Evolutionary conservation across 75 land plant genomes (phyloP), one percentile per base, ranked within the genome.

Genomic region (Gnetum montanum): DNA sequence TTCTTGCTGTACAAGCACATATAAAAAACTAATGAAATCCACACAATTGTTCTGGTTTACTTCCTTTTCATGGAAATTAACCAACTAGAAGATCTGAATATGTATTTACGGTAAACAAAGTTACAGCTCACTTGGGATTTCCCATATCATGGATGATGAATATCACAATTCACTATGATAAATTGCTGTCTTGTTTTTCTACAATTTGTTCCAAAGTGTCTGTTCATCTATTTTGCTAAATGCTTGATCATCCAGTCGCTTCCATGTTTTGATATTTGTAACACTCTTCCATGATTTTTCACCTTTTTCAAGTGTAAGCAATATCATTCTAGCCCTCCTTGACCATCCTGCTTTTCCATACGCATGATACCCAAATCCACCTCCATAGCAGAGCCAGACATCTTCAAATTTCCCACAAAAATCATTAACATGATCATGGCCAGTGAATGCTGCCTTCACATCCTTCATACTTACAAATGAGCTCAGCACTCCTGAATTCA

Each of bases 361-460:
- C 6, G 70, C 89, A 60, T 85, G 89, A 41, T 85, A 85, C 15
- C 89, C 89, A 62, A 66, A 65, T 1, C 82, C 89, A 44, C 89
- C 89, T 7, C 86, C 89, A 64, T 85, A 85, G 27, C 89, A 85
- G 40, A 85, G 74, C 74, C 77, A 73, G 56, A 84, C 70, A 15
- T 71, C 69, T 2, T 71, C 19, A 2, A 80, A 37, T 22, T 78
- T 53, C 27, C 89, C 89, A 64, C 89, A 85, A 63, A 82, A 85
- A 57, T 85, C 89, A 69, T 85, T 85, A 0, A 27, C 60, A 54
- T 85, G 89, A 59, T 85, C 89, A 49, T 85, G 89, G n/a, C 89
- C 89, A 1, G 68, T 44, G 59, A 85, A 78, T 1, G 69, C 89
- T 33, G 82, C 85, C 59, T 85, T 85, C 18, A 85, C 72, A 59